Evolutionary conservation across 2,329 filamentous ascomycete genomes (phyloP), one percentile per base, ranked within the genome.

Genomic region (Claviceps sp.): DNA sequence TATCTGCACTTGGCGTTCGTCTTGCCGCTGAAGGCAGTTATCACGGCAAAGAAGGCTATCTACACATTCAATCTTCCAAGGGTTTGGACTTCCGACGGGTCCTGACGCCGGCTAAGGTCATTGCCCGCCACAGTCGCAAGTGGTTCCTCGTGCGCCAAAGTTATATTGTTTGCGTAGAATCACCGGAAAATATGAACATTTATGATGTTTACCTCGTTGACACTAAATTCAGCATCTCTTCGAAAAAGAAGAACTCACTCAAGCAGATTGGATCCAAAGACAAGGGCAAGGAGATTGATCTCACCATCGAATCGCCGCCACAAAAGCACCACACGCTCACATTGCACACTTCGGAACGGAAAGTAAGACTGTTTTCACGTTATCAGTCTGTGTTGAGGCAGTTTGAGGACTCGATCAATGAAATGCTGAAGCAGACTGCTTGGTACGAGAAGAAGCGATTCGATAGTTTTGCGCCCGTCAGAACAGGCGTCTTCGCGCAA

Each of bases 181-280:
- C 93, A 0, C 93, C 93, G 0, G 91, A 97, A 65, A 95, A 95
- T 60, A 95, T 97, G 86, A 91, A 95, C 62, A 94, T 97, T 37
- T 96, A 95, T 65, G 94, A 98, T 68, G 93, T 98, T 22, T 97
- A 96, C 66, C 76, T 98, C n/a, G 87, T 97, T 26, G 93, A 98
- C 63, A 78, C 86, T 1, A 84, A 87, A 60, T 98, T 98, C 68
- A 76, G 79, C 50, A 82, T 96, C 48, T 82, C 89, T 56, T 81
- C 86, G 52, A 89, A 89, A 67, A 80, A 78, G 58, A 75, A 70
- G 58, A 34, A 34, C 11, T 76, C 77, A 55, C 64, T 77, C 16
- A 75, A 72, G 58, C 71, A 75, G 50, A 71, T 78, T 14, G 67
- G 66, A 24, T 66, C 84, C 40, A 76, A 84, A 59, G 81, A 84